Base-by-base conservation (phyloP, 768 basidiomycete species). In the Trametes elegans region DNA sequence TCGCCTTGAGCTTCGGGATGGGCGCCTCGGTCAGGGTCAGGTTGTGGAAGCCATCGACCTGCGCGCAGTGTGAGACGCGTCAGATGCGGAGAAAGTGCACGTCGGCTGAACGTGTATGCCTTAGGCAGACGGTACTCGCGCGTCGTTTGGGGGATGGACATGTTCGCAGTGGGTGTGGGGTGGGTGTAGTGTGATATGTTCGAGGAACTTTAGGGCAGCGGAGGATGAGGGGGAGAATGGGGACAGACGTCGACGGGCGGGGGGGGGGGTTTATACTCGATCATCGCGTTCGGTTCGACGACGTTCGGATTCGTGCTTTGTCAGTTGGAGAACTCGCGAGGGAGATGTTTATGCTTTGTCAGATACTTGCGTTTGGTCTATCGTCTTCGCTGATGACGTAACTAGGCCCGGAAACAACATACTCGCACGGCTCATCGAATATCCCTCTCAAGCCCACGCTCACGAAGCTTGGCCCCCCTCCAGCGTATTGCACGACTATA, bases 1-100 rank as follows among this genome's bases (percentile, higher is more conserved):
- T 71, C 0, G 79, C 64, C 44, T 71, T 75, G 2, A 74, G 77
- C 45, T 68, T 59, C 0, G 67, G 64, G 29, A 71, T 55, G 8
- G 65, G 51, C 10, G 53, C 58, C 38, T 66, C 56, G 36, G 59
- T 60, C 34, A 74, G 38, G 8, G 60, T 65, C 32, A 72, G 63
- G 47, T 71, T 70, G 29, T 65, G 61, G 53, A 68, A 43, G 49
- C 59, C 63, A 28, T 61, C 61, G 29, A 62, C 61, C 69, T 70
- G 29, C n/a, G 8, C 18, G 23, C n/a, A 13, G 38, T 19, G 8
- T 10, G n/a, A 8, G 31, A 7, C 31, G 8, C 38, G 11, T n/a
- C 13, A 19, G 39, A 31, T 4, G 14, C 18, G 7, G 24, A 23
- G 5, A 9, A 24, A 11, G 31, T 34, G 44, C 7, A 19, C 21